Evolutionary conservation across 805 yeast genomes (phyloP).

Genomic region (Myxozyma melibiosi): DNA sequence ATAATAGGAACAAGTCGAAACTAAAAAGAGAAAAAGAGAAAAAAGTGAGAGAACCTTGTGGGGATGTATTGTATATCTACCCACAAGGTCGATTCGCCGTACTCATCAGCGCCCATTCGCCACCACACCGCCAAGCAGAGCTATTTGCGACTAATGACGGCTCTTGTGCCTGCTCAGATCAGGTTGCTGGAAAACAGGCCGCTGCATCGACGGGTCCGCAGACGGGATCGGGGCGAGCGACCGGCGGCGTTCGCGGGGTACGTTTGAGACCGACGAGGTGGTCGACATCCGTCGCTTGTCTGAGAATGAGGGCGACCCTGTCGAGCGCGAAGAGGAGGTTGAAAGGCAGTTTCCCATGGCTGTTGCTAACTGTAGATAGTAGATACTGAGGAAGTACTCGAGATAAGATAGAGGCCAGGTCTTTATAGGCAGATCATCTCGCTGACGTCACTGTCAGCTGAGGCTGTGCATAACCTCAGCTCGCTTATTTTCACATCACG

Average conservation of each 20-base stretch:
- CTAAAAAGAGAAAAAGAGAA: too few relatives aligned
- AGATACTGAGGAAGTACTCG: too few relatives aligned
- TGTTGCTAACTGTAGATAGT: too few relatives aligned
- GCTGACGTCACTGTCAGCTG: neutral
- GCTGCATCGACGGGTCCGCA: constrained; percentile 12
- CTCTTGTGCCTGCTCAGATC: constrained; percentile 9
- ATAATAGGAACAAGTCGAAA: too few relatives aligned
- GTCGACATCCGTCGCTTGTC: constrained; percentile 16
- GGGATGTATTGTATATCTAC: too few relatives aligned
- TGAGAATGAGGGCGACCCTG: neutral
- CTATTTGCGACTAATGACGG: neutral
- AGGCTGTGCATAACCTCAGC: neutral
- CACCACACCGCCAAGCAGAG: neutral
- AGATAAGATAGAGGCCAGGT: too few relatives aligned
- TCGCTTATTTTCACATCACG: neutral
- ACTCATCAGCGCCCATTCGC: too few relatives aligned
- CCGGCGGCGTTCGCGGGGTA: constrained; percentile 14
- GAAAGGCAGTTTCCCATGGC: constrained; percentile 28
- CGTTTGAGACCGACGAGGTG: neutral
- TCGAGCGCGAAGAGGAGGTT: neutral
- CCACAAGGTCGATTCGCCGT: too few relatives aligned
- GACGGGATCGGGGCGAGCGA: constrained; percentile 30
- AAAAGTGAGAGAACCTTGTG: too few relatives aligned
- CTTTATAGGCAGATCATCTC: neutral
- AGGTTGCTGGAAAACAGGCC: constrained; percentile 23